These are phyloP conservation scores for Trichoderma sp. DNA, from an alignment of 2,329 filamentous ascomycete species.

Conservation along the genomic window DNA sequence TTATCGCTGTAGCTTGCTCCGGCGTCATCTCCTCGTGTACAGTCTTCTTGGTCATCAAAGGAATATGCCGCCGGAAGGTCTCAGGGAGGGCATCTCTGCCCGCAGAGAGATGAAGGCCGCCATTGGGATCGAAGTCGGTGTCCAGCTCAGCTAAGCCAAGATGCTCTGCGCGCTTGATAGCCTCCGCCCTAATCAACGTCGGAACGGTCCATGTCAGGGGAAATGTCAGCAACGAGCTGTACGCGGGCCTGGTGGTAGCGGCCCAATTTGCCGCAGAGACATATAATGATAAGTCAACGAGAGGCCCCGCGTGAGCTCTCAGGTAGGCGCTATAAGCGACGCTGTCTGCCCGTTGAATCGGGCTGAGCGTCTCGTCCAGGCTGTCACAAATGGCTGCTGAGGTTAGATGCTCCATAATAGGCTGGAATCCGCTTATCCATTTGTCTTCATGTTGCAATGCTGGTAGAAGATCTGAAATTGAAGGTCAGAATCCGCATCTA, in stretches of 20 bases:
- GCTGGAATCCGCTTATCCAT: slow-evolving; percentile 61
- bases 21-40: slow-evolving; percentile 65
- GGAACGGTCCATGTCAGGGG: slow-evolving; percentile 87
- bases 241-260: slow-evolving; percentile 73
- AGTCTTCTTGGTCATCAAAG: slow-evolving; percentile 50
- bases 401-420: slow-evolving; percentile 61
- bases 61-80: slow-evolving; percentile 42
- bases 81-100: slow-evolving; percentile 43
- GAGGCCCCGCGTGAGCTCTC: slow-evolving; percentile 69
- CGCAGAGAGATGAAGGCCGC: slow-evolving; percentile 39
- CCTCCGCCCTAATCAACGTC: slow-evolving; percentile 68
- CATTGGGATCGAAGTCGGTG: slow-evolving; percentile 52
- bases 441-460: slow-evolving; percentile 52
- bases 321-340: slow-evolving; percentile 68
- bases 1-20: slow-evolving; percentile 72
- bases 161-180: slow-evolving; percentile 68
- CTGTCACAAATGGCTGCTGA: slow-evolving; percentile 37
- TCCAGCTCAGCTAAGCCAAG: slow-evolving; percentile 70
- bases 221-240: slow-evolving; percentile 77
- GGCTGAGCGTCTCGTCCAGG: slow-evolving; percentile 43
- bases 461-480: slow-evolving; percentile 52
- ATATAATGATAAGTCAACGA: slow-evolving; percentile 86
- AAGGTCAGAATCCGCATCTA: background rate
- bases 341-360: slow-evolving; percentile 47
- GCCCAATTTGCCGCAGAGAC: slow-evolving; percentile 88